Percentiles rank a stretch among this genome's conserved stretches.
phyloP scores from a whole-genome alignment of 352 stramenopile species.

The Phytophthora podocarpi region DNA sequence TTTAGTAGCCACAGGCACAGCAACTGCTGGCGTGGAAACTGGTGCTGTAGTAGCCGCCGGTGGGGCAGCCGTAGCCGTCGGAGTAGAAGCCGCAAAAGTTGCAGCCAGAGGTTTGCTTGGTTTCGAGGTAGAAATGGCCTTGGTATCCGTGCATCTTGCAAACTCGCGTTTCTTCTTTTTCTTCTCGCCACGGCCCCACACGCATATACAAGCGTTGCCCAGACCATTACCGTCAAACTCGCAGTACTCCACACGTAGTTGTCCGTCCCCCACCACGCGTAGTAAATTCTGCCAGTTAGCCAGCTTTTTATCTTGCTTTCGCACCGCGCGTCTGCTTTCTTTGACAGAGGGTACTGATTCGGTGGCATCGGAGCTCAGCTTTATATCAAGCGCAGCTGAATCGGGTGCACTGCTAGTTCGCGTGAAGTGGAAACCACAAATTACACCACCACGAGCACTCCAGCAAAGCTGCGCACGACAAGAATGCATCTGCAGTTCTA shows the following conservation, averaged over 20 bases:
- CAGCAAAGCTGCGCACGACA: slow-evolving; percentile 54
- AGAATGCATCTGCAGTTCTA: slow-evolving; percentile 73
- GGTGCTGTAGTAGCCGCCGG: neutral
- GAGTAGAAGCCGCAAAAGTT: slow-evolving; percentile 3
- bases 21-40: neutral
- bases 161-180: slow-evolving; percentile 21
- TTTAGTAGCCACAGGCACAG: neutral
- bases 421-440: slow-evolving; percentile 72
- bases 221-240: slow-evolving; percentile 69
- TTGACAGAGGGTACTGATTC: slow-evolving; percentile 7
- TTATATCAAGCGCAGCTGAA: slow-evolving; percentile 16
- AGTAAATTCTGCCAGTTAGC: slow-evolving; percentile 72
- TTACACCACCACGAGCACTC: slow-evolving; percentile 59
- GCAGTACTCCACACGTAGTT: slow-evolving; percentile 62
- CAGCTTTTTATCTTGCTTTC: slow-evolving; percentile 20
- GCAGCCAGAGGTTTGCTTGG: slow-evolving; percentile 5
- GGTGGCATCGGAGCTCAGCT: slow-evolving; percentile 17
- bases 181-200: slow-evolving; percentile 50
- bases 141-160: neutral
- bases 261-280: slow-evolving; percentile 46
- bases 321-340: slow-evolving; percentile 20
- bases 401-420: slow-evolving; percentile 32
- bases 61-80: neutral
- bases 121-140: neutral
- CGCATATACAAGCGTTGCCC: slow-evolving; percentile 68